Percentiles rank a stretch among this genome's conserved stretches.
Evolutionary conservation across 2,329 filamentous ascomycete genomes (phyloP).

Genomic region (Beauveria sp.): DNA sequence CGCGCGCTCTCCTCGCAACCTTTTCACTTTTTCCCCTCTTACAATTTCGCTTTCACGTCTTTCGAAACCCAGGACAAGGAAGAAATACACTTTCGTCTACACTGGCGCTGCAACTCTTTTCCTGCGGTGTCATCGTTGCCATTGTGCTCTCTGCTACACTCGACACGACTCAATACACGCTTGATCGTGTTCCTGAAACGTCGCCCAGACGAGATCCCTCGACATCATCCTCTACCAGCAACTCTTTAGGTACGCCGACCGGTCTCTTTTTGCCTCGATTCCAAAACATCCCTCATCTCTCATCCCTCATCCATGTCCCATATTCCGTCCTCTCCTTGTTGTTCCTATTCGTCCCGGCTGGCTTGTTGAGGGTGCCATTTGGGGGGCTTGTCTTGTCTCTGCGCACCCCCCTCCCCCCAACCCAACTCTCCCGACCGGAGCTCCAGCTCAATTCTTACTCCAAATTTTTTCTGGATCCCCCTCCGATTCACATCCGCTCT

Average conservation of each 20-base stretch:
- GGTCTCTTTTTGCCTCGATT: background rate
- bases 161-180: constrained; percentile 1
- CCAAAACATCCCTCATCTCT: background rate
- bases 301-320: background rate
- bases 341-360: constrained; percentile 5
- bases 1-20: background rate
- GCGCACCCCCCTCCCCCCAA: background rate
- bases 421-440: background rate
- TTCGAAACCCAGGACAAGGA: background rate
- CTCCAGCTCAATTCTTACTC: background rate
- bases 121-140: background rate
- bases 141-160: constrained; percentile 4
- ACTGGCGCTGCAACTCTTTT: constrained; percentile 2
- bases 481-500: constrained; percentile 7
- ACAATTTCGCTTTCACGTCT: background rate
- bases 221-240: background rate
- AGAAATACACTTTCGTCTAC: background rate
- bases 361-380: background rate
- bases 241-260: background rate
- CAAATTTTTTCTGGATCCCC: constrained; percentile 11
- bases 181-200: background rate
- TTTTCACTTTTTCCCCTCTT: background rate
- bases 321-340: background rate
- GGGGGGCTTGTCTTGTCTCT: background rate
- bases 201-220: background rate